A percentile compares a stretch with the other conserved stretches of the same genome.
phyloP scores from a whole-genome alignment of 1,284 basidiomycete species.

The Agroathelia rolfsii region DNA sequence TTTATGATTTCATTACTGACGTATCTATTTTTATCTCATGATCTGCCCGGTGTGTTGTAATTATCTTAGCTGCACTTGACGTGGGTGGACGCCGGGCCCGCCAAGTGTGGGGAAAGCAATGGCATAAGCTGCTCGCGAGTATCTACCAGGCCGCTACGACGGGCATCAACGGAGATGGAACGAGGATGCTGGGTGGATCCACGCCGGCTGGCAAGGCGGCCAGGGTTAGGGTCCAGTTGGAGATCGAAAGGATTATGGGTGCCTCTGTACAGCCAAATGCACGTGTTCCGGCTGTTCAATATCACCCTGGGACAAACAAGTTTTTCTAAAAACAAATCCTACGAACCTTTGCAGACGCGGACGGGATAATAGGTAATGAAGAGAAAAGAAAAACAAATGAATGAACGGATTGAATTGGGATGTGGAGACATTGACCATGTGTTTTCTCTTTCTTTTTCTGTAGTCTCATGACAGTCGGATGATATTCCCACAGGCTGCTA shows the following conservation, averaged over 20 bases:
- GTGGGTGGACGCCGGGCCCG: conserved; percentile 56
- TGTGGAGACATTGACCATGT: too few species aligned
- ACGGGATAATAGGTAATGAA: too few species aligned
- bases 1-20: too few species aligned
- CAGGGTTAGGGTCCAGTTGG: conserved; percentile 48
- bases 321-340: too few species aligned
- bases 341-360: too few species aligned
- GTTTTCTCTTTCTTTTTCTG: too few species aligned
- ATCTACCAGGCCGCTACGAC: conserved; percentile 53
- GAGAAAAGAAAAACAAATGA: too few species aligned
- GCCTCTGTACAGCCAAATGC: conserved; percentile 12
- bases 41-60: conserved; percentile 9
- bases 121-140: conserved; percentile 63
- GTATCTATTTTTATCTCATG: too few species aligned
- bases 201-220: conserved; percentile 49
- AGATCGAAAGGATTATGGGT: conserved; percentile 53
- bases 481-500: too few species aligned
- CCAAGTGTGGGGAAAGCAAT: conserved; percentile 67
- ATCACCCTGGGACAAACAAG: too few species aligned
- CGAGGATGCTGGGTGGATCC: conserved; percentile 41
- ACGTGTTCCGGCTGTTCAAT: conserved; percentile 18
- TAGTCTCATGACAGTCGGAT: too few species aligned
- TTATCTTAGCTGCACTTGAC: conserved; percentile 54
- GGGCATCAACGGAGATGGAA: conserved; percentile 29
- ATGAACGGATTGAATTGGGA: too few species aligned